phyloP scores from a whole-genome alignment of 768 basidiomycete genomes.

The Boletus vermiculosoides region DNA sequence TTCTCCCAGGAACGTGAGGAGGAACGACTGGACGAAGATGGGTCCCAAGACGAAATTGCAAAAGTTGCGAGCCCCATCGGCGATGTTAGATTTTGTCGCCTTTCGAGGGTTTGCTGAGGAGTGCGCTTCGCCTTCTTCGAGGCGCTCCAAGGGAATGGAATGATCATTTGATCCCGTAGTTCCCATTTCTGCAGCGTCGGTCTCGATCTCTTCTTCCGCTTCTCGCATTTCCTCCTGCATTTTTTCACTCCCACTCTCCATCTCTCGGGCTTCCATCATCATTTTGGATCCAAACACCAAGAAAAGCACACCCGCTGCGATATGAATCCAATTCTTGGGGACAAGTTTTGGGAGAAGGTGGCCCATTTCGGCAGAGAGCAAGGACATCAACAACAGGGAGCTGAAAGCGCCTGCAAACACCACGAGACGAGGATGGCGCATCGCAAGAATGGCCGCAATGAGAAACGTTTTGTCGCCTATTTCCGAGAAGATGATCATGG shows the following conservation, averaged over 20 bases:
- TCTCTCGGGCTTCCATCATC: conserved; percentile 78
- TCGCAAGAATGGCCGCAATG: conserved; percentile 87
- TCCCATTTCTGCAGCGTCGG: conserved; percentile 56
- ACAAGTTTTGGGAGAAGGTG: conserved; percentile 84
- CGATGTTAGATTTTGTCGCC: conserved; percentile 26
- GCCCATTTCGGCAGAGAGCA: conserved; percentile 92
- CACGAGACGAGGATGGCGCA: conserved; percentile 82
- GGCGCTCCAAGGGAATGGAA: conserved; percentile 63
- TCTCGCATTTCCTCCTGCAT: conserved; percentile 94
- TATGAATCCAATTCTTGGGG: conserved; percentile 65
- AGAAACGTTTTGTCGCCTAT: conserved; percentile 95
- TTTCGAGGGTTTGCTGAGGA: conserved; percentile 15
- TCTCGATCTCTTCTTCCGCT: conserved; percentile 93
- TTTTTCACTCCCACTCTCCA: conserved; percentile 76
- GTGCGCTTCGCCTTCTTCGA: conserved; percentile 64
- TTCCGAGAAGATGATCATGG: conserved; percentile 91
- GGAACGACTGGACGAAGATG: conserved; percentile 92
- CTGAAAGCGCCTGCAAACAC: conserved; percentile 90
- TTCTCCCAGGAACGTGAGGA: conserved; percentile 96
- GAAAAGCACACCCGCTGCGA: conserved; percentile 79
- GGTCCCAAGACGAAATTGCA: conserved; percentile 82
- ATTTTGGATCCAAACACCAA: conserved; percentile 89
- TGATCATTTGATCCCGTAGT: conserved; percentile 32
- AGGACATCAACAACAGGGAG: conserved; percentile 89
- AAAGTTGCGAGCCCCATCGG: conserved; percentile 78